Base-by-base conservation (phyloP, 2,329 filamentous ascomycete genomes). In the Beauveria varroae region DNA sequence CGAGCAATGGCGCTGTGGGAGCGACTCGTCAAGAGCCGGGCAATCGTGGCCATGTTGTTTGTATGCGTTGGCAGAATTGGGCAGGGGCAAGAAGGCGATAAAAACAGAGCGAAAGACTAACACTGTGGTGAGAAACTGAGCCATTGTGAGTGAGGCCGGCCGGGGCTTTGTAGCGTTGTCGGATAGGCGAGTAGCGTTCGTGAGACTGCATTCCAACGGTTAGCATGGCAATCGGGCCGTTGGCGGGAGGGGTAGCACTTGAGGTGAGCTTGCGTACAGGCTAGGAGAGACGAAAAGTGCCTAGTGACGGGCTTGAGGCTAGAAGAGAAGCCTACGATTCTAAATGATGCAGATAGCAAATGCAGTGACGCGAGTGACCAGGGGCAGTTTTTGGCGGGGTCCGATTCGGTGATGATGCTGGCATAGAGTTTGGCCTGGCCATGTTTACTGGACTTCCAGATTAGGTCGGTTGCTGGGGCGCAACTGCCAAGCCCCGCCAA, bases 41-140 rank as follows among this genome's bases (percentile, higher is more conserved):
- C 14, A 60, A 53, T 9, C 65, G 59, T 65, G 72, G 68, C 28
- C 49, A 53, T 51, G n/a, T 49, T n/a, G 30, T 44, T 37, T 3
- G 10, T 54, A n/a, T 50, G 5, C 6, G 18, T 62, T n/a, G 22
- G 49, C 18, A 55, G 26, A 28, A 26, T 50, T 40, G 62, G 62
- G 50, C 46, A 60, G 52, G 50, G 26, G 41, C 8, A 6, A 1
- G 3, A 14, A 5, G 20, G 26, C 26, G 24, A 50, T 9, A 18
- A n/a, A 14, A 16, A 60, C 12, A 44, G 47, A 57, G 43, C 54
- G 26, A 53, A 61, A 49, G 50, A 76, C 75, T 71, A 72, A 77
- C 75, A 77, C 75, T 63, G 75, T 76, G 54, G 74, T 75, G 64
- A 77, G 70, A 68, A 77, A 77, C 65, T 76, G 74, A 55, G 75